Evolutionary conservation across 768 basidiomycete species (phyloP).

Genomic region (Mrakia hoshinonis): DNA sequence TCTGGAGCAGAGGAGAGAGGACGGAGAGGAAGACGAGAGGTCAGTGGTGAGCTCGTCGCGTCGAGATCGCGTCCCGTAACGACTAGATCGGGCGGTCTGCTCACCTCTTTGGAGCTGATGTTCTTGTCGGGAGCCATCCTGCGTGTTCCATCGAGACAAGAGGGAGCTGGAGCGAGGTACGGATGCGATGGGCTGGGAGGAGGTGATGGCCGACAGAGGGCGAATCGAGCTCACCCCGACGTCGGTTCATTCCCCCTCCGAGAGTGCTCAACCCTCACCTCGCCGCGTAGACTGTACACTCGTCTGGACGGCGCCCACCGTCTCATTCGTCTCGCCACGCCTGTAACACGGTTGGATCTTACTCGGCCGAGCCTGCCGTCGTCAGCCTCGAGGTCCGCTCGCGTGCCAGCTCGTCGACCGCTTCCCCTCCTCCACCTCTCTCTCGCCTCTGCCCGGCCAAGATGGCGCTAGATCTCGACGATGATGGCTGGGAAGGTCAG

Average conservation of each 20-base stretch:
- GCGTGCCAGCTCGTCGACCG: slow-evolving; percentile 4
- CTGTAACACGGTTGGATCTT: too few relatives aligned
- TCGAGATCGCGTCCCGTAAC: neutral
- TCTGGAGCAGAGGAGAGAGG: neutral
- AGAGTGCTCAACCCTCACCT: too few relatives aligned
- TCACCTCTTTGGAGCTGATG: slow-evolving; percentile 4
- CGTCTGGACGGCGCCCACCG: too few relatives aligned
- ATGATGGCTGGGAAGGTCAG: slow-evolving; percentile 34
- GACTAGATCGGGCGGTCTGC: neutral
- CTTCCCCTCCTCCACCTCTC: neutral
- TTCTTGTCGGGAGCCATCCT: neutral
- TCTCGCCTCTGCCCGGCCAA: neutral
- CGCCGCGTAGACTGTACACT: too few relatives aligned
- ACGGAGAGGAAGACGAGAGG: neutral
- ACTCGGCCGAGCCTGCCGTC: neutral
- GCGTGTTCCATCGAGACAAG: neutral
- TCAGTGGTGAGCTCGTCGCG: neutral
- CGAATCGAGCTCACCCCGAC: too few relatives aligned
- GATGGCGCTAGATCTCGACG: slow-evolving; percentile 28
- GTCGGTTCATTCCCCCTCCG: too few relatives aligned
- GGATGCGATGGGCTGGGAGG: neutral
- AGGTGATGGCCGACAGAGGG: too few relatives aligned
- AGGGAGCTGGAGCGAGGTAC: neutral
- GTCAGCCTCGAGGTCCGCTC: neutral
- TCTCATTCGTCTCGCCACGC: neutral